Evolutionary conservation across 2,329 filamentous ascomycete genomes (phyloP), one percentile per base, ranked within the genome.

Genomic region (Neoscytalidium dimidiatum): DNA sequence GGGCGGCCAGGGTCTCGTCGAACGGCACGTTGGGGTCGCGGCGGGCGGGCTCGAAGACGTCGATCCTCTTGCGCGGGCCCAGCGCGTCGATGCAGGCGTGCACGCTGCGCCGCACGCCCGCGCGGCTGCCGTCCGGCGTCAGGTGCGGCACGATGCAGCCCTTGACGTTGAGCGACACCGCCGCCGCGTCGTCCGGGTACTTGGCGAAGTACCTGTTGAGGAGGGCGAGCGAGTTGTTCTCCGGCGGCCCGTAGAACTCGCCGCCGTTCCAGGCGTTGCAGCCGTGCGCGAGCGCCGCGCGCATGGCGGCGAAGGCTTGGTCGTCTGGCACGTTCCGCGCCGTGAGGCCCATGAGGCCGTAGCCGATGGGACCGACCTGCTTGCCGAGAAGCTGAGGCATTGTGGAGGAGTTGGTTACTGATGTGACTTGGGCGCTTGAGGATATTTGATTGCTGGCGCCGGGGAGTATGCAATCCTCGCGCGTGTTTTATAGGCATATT

Each of bases 241-340:
- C 71, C 2, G 75, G 69, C 7, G 74, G 69, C n/a, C 78, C 78
- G 68, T 80, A 80, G 65, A 80, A 67, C 63, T 78, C 75, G 53
- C 77, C 78, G 35, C 75, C 78, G 67, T 80, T 80, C 78, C 78
- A 80, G 67, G 78, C 75, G 66, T 78, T 79, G 51, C 75, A 71
- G 38, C 77, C 76, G n/a, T 69, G 64, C 1, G 73, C 68, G 17
- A 82, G 70, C 28, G 80, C 79, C 1, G 75, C 72, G 51, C 75
- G 77, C 80, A 84, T 81, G 2, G 80, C 77, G 62, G 74, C 72
- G 68, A 83, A 79, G 68, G 77, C 68, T 63, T 82, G 71, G 35
- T 75, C 71, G 46, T 75, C 67, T 3, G 75, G 68, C 6, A 35
- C 7, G 29, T 21, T 1, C 7, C 29, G 17, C 29, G 9, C 3